These are phyloP conservation scores for Rhodotorula sp. DNA, from an alignment of 1,284 basidiomycete genomes.

Conservation along the genomic window DNA sequence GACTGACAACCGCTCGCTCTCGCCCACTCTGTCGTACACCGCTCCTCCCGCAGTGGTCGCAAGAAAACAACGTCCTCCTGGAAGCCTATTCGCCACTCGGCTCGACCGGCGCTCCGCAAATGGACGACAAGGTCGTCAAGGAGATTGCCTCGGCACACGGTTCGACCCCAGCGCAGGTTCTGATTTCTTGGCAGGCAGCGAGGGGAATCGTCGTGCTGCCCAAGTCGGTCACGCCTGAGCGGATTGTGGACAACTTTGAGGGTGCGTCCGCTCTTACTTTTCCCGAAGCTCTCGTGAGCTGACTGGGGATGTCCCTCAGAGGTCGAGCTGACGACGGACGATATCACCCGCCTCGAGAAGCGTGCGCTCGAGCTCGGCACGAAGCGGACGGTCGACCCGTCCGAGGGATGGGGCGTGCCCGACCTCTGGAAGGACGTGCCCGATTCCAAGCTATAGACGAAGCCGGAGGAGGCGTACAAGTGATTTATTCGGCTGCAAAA, in stretches of 20 bases:
- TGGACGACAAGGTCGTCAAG: slow-evolving; percentile 55
- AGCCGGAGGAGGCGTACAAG: neutral
- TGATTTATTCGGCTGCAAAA: neutral
- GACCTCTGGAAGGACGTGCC: slow-evolving; percentile 18
- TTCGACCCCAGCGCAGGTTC: slow-evolving; percentile 61
- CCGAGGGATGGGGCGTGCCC: slow-evolving; percentile 59
- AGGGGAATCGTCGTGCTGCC: slow-evolving; percentile 70
- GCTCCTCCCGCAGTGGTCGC: slow-evolving; percentile 59
- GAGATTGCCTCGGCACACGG: slow-evolving; percentile 55
- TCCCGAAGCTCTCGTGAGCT: neutral
- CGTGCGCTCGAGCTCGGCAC: slow-evolving; percentile 59
- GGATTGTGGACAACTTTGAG: slow-evolving; percentile 69
- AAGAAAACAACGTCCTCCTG: slow-evolving; percentile 65
- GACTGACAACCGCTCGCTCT: neutral
- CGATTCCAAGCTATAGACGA: neutral
- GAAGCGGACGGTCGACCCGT: slow-evolving; percentile 62
- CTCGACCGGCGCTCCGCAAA: slow-evolving; percentile 63
- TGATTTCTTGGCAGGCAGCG: slow-evolving; percentile 62
- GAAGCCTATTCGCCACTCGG: slow-evolving; percentile 84
- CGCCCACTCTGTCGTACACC: neutral
- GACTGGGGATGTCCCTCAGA: slow-evolving; percentile 49
- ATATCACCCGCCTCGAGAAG: slow-evolving; percentile 61
- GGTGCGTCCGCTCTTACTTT: neutral
- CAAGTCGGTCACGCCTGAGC: slow-evolving; percentile 69
- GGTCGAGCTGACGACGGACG: slow-evolving; percentile 56